Evolutionary conservation across 805 yeast genomes (phyloP), one percentile per base, ranked within the genome.

Genomic region (Grigorovia humatica): DNA sequence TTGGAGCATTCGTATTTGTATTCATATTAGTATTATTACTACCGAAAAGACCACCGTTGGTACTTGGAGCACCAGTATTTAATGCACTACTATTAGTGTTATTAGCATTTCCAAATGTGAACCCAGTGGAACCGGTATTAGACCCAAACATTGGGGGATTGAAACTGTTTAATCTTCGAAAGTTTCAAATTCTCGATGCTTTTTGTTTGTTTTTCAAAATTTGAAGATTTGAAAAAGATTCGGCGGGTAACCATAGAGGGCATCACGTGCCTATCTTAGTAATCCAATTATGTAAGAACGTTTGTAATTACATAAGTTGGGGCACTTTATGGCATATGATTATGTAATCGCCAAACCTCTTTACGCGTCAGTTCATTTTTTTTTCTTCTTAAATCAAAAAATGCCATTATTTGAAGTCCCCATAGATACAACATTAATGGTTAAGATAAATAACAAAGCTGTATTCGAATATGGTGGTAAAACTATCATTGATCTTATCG

Each of bases 401-500:
- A 32, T 11, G 38, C 15, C 38, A 32, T 11, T 32, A 32, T 11
- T 2, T 32, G 4, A 32, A 32, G 11, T 32, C 38, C 11, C 11
- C 15, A 32, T 32, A 23, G 27, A 23, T 4, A 23, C 42, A 8
- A 38, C 42, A 38, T 38, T 38, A 38, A 38, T 44, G 44, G 40
- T 45, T 18, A 30, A 19, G 5, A 29, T 60, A 18, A 42, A 53
- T n/a, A 58, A 57, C n/a, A 62, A 59, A 44, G 52, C 62, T 6
- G 61, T 64, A 1, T 66, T 65, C 47, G 65, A 61, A 48, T 57
- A 59, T 40, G 69, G 69, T 49, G 68, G 69, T 23, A 62, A 64
- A 48, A 63, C 67, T 6, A 42, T 59, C 29, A 53, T 64, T 6
- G 48, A 61, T 11, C 40, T 63, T 23, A 58, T 62, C 4, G 44